A percentile compares a stretch with the other conserved stretches of the same genome.
These are phyloP conservation scores for Phlyctochytrium arcticum DNA, from an alignment of 192 early-diverging fungal species.

Conservation along the genomic window DNA sequence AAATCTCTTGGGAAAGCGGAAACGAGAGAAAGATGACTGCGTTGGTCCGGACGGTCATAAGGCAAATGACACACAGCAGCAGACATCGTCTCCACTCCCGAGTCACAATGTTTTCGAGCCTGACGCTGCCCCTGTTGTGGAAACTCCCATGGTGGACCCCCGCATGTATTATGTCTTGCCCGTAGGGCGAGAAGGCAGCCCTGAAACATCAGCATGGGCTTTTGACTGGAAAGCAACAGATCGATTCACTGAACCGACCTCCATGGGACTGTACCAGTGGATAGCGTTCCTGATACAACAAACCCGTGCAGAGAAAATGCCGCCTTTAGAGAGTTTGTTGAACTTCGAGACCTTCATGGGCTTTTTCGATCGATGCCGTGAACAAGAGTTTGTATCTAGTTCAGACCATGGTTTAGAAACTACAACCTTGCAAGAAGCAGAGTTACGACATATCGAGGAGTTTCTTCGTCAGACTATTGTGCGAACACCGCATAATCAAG, in stretches of 20 bases:
- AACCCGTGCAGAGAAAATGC: constrained; percentile 4
- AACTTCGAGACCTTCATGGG: too few relatives aligned
- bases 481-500: constrained; percentile 32
- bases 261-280: too few relatives aligned
- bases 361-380: too few relatives aligned
- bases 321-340: neutral
- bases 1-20: constrained; percentile 7
- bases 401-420: neutral
- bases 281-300: too few relatives aligned
- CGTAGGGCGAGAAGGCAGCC: too few relatives aligned
- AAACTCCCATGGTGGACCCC: neutral
- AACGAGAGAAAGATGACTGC: neutral
- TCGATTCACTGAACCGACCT: too few relatives aligned
- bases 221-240: too few relatives aligned
- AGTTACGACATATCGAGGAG: constrained; percentile 9
- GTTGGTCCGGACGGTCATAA: too few relatives aligned
- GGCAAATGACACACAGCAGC: neutral
- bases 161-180: constrained; percentile 6
- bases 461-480: constrained; percentile 27
- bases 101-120: neutral
- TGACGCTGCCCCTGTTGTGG: neutral
- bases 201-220: too few relatives aligned
- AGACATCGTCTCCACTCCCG: neutral
- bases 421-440: constrained; percentile 5
- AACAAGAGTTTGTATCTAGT: neutral